A percentile compares a stretch with the other conserved stretches of the same genome.
Evolutionary conservation across 495 filamentous ascomycete genomes (phyloP).

Genomic region (Xylaria bambusicola): DNA sequence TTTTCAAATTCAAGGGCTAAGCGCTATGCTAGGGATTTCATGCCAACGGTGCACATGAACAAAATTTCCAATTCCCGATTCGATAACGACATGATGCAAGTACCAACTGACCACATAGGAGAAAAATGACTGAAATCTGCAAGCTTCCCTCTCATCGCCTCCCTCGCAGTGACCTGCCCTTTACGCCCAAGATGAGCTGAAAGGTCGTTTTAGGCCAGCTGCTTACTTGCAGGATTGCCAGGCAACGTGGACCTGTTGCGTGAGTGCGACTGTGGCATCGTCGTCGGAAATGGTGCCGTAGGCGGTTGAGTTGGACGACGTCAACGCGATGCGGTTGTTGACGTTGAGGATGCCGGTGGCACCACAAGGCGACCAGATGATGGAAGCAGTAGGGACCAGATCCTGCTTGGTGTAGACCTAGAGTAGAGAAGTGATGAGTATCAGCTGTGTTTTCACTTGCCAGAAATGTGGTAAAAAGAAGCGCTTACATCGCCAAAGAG

Average conservation of each 20-base stretch:
- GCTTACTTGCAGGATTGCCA: conserved; percentile 49
- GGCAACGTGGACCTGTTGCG: conserved; percentile 55
- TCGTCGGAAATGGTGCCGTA: conserved; percentile 55
- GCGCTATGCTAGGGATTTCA: conserved; percentile 11
- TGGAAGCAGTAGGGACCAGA: conserved; percentile 51
- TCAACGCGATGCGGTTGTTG: conserved; percentile 60
- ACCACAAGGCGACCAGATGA: conserved; percentile 60
- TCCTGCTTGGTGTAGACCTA: conserved; percentile 62
- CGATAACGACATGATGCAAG: not conserved
- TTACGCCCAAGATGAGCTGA: too few species aligned
- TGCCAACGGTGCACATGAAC: conserved; percentile 12
- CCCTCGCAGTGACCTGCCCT: not conserved
- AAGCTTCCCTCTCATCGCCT: not conserved
- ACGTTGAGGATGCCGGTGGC: conserved; percentile 59
- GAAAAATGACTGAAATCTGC: not conserved
- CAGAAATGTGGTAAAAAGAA: not conserved
- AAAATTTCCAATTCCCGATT: not conserved
- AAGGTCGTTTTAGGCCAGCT: not conserved
- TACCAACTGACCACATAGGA: not conserved
- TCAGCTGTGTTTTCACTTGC: conserved; percentile 8
- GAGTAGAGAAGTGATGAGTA: not conserved
- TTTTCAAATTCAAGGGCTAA: conserved; percentile 6
- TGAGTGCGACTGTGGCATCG: conserved; percentile 58
- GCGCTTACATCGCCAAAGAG: conserved; percentile 30
- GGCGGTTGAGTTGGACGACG: conserved; percentile 45